Evolutionary conservation across 2,329 filamentous ascomycete genomes (phyloP).

Genomic region (Fusarium irregulare): DNA sequence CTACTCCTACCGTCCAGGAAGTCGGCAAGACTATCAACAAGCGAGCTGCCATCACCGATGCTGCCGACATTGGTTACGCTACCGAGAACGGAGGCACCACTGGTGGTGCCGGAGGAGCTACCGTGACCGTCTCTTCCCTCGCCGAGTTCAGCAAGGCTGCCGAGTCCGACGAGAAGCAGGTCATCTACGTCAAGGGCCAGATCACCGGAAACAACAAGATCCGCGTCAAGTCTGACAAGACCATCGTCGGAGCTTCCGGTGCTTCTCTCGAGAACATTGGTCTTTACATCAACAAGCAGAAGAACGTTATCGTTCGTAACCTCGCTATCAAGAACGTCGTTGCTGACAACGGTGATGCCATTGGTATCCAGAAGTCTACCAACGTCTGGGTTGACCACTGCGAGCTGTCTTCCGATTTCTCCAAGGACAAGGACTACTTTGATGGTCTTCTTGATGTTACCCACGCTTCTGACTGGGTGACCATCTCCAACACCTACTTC

Average conservation of each 20-base stretch:
- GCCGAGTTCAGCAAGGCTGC: constrained; percentile 60
- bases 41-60: constrained; percentile 52
- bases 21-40: constrained; percentile 48
- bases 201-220: constrained; percentile 55
- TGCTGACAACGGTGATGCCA: constrained; percentile 67
- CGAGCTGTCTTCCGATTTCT: constrained; percentile 69
- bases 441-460: constrained; percentile 74
- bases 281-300: constrained; percentile 62
- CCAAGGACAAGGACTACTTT: constrained; percentile 75
- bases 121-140: constrained; percentile 58
- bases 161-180: constrained; percentile 55
- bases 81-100: constrained; percentile 57
- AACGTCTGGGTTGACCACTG: constrained; percentile 77
- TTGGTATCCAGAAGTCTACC: constrained; percentile 66
- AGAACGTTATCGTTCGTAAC: constrained; percentile 73
- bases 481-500: constrained; percentile 52
- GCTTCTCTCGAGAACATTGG: constrained; percentile 59
- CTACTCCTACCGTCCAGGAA: constrained; percentile 47
- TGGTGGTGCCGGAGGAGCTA: constrained; percentile 62
- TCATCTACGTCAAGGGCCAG: constrained; percentile 56
- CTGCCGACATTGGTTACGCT: constrained; percentile 52
- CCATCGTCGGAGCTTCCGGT: constrained; percentile 56
- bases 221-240: constrained; percentile 58
- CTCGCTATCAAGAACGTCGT: constrained; percentile 66
- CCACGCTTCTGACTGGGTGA: constrained; percentile 72